phyloP scores from a whole-genome alignment of 768 basidiomycete species.

The Butyriboletus loyo region DNA sequence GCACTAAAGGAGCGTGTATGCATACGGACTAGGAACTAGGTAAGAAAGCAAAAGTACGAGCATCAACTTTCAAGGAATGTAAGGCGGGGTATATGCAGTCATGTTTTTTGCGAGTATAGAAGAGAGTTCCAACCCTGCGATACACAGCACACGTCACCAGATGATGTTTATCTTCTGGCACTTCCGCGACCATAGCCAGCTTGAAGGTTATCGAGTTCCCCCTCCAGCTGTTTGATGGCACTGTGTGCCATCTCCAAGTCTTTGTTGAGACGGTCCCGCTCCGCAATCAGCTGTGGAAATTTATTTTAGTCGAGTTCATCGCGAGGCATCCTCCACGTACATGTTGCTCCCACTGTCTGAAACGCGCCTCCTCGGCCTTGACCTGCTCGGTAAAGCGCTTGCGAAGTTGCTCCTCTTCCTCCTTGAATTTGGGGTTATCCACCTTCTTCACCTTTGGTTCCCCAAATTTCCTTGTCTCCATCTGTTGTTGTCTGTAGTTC shows the following conservation, averaged over 20 bases:
- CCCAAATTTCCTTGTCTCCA: slow-evolving; percentile 99
- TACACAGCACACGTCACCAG: not conserved
- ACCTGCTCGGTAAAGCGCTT: slow-evolving; percentile 99
- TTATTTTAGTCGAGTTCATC: slow-evolving; percentile 14
- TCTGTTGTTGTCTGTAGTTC: slow-evolving; percentile 95
- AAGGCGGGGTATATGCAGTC: slow-evolving; percentile 26
- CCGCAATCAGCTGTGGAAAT: slow-evolving; percentile 82
- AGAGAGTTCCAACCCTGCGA: slow-evolving; percentile 5
- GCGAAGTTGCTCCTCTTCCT: slow-evolving; percentile 94
- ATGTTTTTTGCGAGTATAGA: slow-evolving; percentile 6
- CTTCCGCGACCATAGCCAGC: slow-evolving; percentile 76
- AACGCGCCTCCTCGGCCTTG: slow-evolving; percentile 95
- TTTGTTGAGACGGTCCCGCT: slow-evolving; percentile 98
- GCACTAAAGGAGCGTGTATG: slow-evolving; percentile 27
- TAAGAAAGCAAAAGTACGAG: slow-evolving; percentile 2
- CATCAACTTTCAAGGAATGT: slow-evolving; percentile 12
- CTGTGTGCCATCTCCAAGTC: slow-evolving; percentile 93
- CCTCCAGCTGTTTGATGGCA: slow-evolving; percentile 87
- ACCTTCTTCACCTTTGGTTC: slow-evolving; percentile 98
- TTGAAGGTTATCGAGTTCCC: slow-evolving; percentile 86
- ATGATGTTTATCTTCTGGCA: slow-evolving; percentile 26
- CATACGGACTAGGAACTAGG: not conserved
- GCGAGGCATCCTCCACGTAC: slow-evolving; percentile 43
- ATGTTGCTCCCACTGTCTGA: slow-evolving; percentile 99
- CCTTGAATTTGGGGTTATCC: slow-evolving; percentile 99